Base-by-base conservation (phyloP, 441 rosid genomes). In the Daphne laureola region DNA sequence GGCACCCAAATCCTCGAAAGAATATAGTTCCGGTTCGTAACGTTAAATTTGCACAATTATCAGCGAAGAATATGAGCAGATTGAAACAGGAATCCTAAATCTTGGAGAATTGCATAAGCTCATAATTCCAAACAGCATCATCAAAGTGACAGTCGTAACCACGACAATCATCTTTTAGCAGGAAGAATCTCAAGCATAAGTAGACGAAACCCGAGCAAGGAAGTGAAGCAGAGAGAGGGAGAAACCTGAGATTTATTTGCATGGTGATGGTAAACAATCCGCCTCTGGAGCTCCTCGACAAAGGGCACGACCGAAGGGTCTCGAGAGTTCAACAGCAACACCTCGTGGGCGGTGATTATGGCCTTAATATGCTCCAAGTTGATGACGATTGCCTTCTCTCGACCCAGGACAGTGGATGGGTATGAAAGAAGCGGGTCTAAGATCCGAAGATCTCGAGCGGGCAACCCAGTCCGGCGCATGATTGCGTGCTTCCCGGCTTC, bases 311-410 rank as follows among this genome's bases (percentile, higher is more conserved):
- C 95, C 0, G 82, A 74, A 14, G 97, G 97, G 55, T 87, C 94
- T 57, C 73, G 74, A 17, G 90, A 87, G 61, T 87, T 90, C 57
- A 90, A 71, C 66, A 90, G 56, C 62, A 83, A 59, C 42, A 87
- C 94, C 75, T 90, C 94, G 27, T 81, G 83, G 5, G 94, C 84
- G 0, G 92, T 90, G 65, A 83, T 80, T 51, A 90, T 87, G 14
- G 96, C 92, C 79, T 90, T 85, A 12, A 85, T 81, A 54, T 90
- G 90, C 78, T 90, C 98, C 74, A 85, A 59, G 54, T 87, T 87
- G 60, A 90, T 81, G 9, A 87, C 96, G 7, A 90, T 85, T 17
- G 90, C 96, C 47, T 75, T 75, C 69, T 87, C 98, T 61, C 96
- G 70, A 15, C 96, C 96, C 58, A 90, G 65, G 52, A 83, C 65